phyloP scores from a whole-genome alignment of 345 rosid genomes.

The Eucalyptus pumila region DNA sequence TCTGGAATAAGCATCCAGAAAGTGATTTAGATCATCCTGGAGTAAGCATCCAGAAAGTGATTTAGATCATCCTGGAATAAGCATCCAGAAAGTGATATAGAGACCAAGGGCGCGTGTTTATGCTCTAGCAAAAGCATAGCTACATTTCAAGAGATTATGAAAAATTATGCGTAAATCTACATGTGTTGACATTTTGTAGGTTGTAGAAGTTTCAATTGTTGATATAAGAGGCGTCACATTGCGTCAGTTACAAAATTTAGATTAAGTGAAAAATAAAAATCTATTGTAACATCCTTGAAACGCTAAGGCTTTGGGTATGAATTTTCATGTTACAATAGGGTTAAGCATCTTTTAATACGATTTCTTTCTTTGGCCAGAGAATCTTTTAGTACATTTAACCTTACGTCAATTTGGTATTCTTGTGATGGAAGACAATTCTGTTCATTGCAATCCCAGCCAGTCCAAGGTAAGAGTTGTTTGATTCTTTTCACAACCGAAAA shows the following conservation, averaged over 20 bases:
- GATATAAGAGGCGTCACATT: background rate
- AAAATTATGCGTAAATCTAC: background rate
- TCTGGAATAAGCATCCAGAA: background rate
- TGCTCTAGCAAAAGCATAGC: background rate
- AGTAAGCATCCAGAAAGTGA: background rate
- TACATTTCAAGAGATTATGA: background rate
- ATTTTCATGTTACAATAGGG: background rate
- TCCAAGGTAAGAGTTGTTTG: background rate
- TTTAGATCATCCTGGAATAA: background rate
- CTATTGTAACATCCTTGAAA: background rate
- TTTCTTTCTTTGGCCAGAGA: background rate
- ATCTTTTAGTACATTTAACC: background rate
- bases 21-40: background rate
- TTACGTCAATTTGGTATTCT: background rate
- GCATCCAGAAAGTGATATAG: background rate
- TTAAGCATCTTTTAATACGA: background rate
- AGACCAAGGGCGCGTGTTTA: background rate
- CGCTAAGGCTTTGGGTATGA: background rate
- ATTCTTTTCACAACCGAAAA: background rate
- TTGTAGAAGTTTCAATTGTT: background rate
- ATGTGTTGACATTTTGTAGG: background rate
- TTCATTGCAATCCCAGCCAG: background rate
- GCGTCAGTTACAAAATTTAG: background rate
- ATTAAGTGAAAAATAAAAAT: background rate
- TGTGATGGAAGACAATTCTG: background rate